Conservation (phyloP, 2,329 filamentous ascomycete genomes). For the Colletotrichum sp. region DNA sequence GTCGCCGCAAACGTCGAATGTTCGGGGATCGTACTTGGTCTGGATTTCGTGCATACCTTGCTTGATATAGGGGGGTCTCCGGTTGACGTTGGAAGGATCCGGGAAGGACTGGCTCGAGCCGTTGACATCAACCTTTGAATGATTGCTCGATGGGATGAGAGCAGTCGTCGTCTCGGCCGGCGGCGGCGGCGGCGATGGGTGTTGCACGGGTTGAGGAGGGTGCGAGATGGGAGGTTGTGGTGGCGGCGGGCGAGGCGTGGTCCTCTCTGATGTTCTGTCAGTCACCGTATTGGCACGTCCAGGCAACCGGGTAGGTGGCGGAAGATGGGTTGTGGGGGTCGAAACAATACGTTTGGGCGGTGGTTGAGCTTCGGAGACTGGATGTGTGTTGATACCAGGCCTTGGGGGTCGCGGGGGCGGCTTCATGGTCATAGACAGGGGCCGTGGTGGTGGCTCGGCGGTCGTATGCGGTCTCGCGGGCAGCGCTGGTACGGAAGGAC, state of each 20-base stretch:
- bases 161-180: conserved; percentile 45
- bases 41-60: conserved; percentile 76
- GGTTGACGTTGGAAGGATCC: conserved; percentile 83
- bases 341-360: conserved; percentile 28
- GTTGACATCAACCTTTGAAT: conserved; percentile 55
- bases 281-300: conserved; percentile 42
- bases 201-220: background rate
- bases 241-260: conserved; percentile 32
- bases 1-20: conserved; percentile 88
- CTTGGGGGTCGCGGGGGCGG: conserved; percentile 52
- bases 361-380: conserved; percentile 25
- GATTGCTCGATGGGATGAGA: conserved; percentile 11
- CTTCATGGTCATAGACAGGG: conserved; percentile 31
- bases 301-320: conserved; percentile 28
- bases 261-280: conserved; percentile 44
- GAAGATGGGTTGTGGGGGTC: conserved; percentile 20
- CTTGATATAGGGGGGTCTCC: conserved; percentile 78
- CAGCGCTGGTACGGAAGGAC: conserved; percentile 42
- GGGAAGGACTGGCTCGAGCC: conserved; percentile 59
- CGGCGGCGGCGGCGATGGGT: conserved; percentile 24
- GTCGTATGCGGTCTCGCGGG: conserved; percentile 51
- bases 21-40: conserved; percentile 85
- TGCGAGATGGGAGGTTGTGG: conserved; percentile 8
- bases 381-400: conserved; percentile 30
- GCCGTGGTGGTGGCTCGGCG: conserved; percentile 33